Base-by-base conservation (phyloP, 495 filamentous ascomycete species). In the Penicillium cataractarum region DNA sequence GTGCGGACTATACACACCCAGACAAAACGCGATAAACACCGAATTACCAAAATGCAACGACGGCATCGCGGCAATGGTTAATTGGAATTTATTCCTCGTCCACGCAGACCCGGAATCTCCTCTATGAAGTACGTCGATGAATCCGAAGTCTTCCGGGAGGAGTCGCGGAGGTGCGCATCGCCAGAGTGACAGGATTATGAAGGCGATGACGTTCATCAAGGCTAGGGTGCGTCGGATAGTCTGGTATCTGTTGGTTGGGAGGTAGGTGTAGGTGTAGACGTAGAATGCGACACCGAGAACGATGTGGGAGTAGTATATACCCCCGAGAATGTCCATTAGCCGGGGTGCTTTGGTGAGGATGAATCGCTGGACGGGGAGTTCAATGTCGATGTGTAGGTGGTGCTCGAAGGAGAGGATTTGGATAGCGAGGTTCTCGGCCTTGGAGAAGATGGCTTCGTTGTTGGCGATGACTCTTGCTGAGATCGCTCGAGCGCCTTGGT, bases 121-220 rank as follows among this genome's bases (percentile, higher is more conserved):
- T 48, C 79, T 77, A 48, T 84, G 83, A 3, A 89, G 83, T 8
- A 85, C 83, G 63, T 89, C 87, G 46, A 86, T 69, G 72, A 89
- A 88, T 7, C 84, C 87, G 46, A 82, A 87, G 65, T 88, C 83
- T 32, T 74, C 71, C 0, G 86, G 87, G 1, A 89, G 77, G 0
- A 89, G 78, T 26, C 86, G 79, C 0, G 86, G 86, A 6, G 87
- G 86, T 80, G 82, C 84, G 65, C 83, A 86, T 13, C 86, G 85
- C 72, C 85, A 89, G 4, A 84, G 58, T 8, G 83, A 81, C 61
- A 89, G 81, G 31, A 85, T 85, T 1, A 72, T 57, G 63, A 89
- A 89, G 22, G 86, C 85, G 40, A 87, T 64, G 57, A 83, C 76
- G 64, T 89, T 89, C 15, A 80, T 83, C 21, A 89, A 74, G 9